Percentiles rank a stretch among this genome's conserved stretches.
Evolutionary conservation across 768 basidiomycete species (phyloP).

Genomic region (Lentinula edodes): DNA sequence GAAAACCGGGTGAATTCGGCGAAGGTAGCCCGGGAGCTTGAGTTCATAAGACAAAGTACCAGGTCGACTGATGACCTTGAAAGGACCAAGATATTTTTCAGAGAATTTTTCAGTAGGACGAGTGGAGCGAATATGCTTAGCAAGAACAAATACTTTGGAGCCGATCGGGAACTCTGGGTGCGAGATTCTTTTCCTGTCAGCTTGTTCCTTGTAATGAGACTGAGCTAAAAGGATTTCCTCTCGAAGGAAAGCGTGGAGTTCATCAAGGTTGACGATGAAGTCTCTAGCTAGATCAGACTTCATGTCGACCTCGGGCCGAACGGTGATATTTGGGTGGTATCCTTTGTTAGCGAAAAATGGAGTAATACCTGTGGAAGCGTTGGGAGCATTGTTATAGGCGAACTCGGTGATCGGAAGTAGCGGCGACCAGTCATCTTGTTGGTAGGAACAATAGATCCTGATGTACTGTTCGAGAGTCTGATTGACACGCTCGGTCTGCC

Average conservation of each 20-base stretch:
- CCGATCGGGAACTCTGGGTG: too few species aligned
- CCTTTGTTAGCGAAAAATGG: slow-evolving; percentile 24
- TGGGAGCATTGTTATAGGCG: slow-evolving; percentile 21
- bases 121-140: too few species aligned
- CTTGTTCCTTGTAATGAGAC: neutral
- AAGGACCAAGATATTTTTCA: too few species aligned
- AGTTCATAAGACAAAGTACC: too few species aligned
- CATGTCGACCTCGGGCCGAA: slow-evolving; percentile 13
- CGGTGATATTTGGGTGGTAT: slow-evolving; percentile 15
- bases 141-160: too few species aligned
- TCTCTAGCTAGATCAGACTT: slow-evolving; percentile 10
- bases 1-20: too few species aligned
- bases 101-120: too few species aligned
- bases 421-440: slow-evolving; percentile 21
- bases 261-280: slow-evolving; percentile 13
- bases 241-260: slow-evolving; percentile 15
- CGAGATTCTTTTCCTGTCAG: too few species aligned
- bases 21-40: too few species aligned
- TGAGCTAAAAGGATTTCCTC: slow-evolving; percentile 13
- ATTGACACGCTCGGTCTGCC: slow-evolving; percentile 18
- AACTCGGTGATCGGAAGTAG: slow-evolving; percentile 21
- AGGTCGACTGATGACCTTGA: too few species aligned
- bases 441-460: slow-evolving; percentile 16
- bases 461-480: slow-evolving; percentile 20
- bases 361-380: slow-evolving; percentile 18